Percentiles rank a stretch among this genome's conserved stretches.
Evolutionary conservation across 306 rosid genomes (phyloP).

Genomic region (Malus domestica): ASM211411v1 NC_041796.1:9310501-9311000

Average conservation of each 20-base stretch:
- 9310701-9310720: constrained; percentile 25
- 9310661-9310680: neutral
- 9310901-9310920: neutral
- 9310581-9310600: constrained; percentile 83
- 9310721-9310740: constrained; percentile 45
- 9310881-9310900: neutral
- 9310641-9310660: neutral
- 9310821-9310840: constrained; percentile 38
- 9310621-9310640: constrained; percentile 43
- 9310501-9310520: constrained; percentile 73
- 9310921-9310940: neutral
- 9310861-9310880: neutral
- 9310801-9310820: constrained; percentile 51
- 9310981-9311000: too few species aligned
- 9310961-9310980: too few species aligned
- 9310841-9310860: constrained; percentile 27
- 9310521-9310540: constrained; percentile 76
- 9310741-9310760: constrained; percentile 58
- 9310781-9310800: constrained; percentile 65
- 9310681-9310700: constrained; percentile 19
- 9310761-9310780: constrained; percentile 72
- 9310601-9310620: constrained; percentile 93
- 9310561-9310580: constrained; percentile 48
- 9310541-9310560: constrained; percentile 78
- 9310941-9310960: neutral